Evolutionary conservation across 768 basidiomycete species (phyloP).

Genomic region (Strobilomyces dryophilus): DNA sequence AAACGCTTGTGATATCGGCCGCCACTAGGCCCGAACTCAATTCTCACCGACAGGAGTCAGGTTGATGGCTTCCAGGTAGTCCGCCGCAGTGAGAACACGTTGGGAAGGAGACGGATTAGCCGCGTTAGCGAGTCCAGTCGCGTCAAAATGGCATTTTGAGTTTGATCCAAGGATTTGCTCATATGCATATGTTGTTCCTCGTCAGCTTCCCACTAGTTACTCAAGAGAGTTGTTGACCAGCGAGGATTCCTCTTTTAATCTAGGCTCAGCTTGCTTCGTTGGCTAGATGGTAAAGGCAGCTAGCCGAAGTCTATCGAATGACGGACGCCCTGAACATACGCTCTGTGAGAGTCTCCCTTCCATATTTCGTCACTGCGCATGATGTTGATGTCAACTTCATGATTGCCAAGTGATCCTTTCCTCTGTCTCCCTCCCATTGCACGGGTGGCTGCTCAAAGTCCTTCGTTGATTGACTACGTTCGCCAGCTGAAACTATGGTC

Average conservation of each 20-base stretch:
- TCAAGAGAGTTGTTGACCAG: neutral
- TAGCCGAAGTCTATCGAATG: neutral
- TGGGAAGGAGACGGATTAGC: no score
- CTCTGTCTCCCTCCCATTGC: neutral
- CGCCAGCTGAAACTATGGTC: conserved; percentile 13
- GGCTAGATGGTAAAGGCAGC: neutral
- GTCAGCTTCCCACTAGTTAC: no score
- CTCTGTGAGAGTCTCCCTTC: conserved; percentile 8
- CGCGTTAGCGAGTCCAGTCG: no score
- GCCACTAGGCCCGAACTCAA: no score
- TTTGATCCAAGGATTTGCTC: no score
- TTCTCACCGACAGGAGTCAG: no score
- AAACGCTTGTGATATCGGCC: no score
- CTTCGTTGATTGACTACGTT: neutral
- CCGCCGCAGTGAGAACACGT: no score
- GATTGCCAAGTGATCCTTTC: neutral
- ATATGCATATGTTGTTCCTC: no score
- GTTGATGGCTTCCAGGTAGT: no score
- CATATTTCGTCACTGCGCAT: neutral
- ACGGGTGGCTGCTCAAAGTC: neutral
- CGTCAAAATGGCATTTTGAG: no score
- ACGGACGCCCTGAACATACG: neutral
- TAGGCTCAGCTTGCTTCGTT: neutral
- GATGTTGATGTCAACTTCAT: neutral
- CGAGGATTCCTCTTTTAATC: neutral